phyloP scores from a whole-genome alignment of 192 early-diverging fungal genomes.

The Paraglomus occultum region DNA sequence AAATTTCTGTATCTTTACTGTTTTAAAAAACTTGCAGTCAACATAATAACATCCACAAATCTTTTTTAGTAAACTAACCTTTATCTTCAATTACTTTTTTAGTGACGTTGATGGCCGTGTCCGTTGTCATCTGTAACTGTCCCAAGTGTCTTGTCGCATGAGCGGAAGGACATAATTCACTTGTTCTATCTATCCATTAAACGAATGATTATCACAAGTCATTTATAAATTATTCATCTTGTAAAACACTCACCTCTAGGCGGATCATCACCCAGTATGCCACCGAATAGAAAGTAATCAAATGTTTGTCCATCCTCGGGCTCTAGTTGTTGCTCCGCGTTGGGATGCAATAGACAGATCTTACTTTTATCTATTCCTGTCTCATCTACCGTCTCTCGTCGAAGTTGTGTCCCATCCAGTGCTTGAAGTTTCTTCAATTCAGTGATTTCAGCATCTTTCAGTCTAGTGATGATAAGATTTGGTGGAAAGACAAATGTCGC shows the following conservation, averaged over 20 bases:
- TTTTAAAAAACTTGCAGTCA: background rate
- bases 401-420: conserved; percentile 46
- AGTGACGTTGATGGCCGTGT: conserved; percentile 76
- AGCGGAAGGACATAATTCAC: conserved; percentile 63
- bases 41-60: background rate
- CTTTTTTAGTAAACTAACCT: conserved; percentile 36
- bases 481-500: conserved; percentile 54
- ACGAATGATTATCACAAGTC: background rate
- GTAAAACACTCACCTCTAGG: conserved; percentile 47
- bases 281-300: conserved; percentile 80
- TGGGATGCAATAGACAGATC: conserved; percentile 73
- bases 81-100: conserved; percentile 63
- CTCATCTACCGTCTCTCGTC: conserved; percentile 49
- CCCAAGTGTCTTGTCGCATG: conserved; percentile 73
- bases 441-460: conserved; percentile 45
- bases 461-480: conserved; percentile 59
- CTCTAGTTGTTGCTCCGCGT: conserved; percentile 49
- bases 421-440: conserved; percentile 41
- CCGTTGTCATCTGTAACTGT: conserved; percentile 81
- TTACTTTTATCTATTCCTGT: conserved; percentile 50
- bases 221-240: conserved; percentile 3
- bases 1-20: background rate
- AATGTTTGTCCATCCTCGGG: conserved; percentile 67
- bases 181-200: conserved; percentile 55
- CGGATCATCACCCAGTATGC: conserved; percentile 72